Conservation (phyloP, 78 protist genomes). For the Bodo saltans region DNA sequence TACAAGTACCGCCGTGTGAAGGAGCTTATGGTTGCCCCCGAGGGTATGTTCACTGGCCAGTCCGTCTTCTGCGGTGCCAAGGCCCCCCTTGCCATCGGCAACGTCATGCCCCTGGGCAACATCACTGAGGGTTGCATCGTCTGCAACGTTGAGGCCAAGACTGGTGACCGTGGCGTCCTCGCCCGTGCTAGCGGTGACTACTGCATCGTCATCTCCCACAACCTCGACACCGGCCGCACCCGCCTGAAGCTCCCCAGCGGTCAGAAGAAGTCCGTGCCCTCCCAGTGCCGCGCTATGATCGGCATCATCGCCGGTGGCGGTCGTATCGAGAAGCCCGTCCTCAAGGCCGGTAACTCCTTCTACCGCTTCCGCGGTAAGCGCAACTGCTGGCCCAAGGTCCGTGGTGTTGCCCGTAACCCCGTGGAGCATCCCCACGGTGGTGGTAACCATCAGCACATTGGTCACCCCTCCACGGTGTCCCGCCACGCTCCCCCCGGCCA, state of each 20-base stretch:
- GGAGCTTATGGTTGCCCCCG: slow-evolving; percentile 91
- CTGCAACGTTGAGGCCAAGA: slow-evolving; percentile 94
- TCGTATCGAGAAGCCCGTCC: slow-evolving; percentile 98
- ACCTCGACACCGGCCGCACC: slow-evolving; percentile 83
- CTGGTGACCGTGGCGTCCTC: slow-evolving; percentile 90
- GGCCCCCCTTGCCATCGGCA: slow-evolving; percentile 90
- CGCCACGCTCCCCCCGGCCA: slow-evolving; percentile 91
- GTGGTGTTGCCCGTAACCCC: slow-evolving; percentile 99
- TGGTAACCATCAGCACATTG: slow-evolving; percentile 99
- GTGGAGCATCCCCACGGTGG: slow-evolving; percentile 74
- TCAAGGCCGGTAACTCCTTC: slow-evolving; percentile 97
- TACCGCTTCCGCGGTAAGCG: slow-evolving; percentile 96
- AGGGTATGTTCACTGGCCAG: slow-evolving; percentile 99
- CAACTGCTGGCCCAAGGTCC: slow-evolving; percentile 96
- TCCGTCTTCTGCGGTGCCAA: slow-evolving; percentile 92
- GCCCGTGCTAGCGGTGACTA: slow-evolving; percentile 96
- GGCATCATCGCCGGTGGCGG: slow-evolving; percentile 99
- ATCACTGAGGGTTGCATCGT: slow-evolving; percentile 97
- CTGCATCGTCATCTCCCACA: slow-evolving; percentile 92
- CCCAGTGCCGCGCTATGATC: slow-evolving; percentile 90
- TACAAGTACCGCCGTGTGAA: slow-evolving; percentile 65
- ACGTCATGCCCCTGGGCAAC: slow-evolving; percentile 87
- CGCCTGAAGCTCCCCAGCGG: slow-evolving; percentile 96
- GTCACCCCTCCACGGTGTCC: slow-evolving; percentile 88
- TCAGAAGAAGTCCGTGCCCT: slow-evolving; percentile 83